Evolutionary conservation across 106 monocot species (phyloP).

Genomic region (Dioscorea zingiberensis): DNA sequence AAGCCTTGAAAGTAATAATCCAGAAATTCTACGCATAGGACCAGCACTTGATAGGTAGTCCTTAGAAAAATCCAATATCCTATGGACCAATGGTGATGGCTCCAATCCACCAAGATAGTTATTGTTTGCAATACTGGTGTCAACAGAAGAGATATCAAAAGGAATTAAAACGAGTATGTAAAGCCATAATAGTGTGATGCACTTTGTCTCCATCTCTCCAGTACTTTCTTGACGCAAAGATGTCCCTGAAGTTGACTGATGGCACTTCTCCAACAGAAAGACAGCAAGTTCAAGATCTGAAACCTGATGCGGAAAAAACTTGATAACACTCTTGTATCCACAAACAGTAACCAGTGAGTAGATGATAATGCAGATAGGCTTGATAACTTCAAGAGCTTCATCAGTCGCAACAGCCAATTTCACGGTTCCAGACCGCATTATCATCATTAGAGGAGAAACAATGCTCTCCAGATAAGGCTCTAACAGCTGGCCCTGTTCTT

Average conservation of each 20-base stretch:
- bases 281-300: constrained; percentile 93
- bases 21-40: constrained; percentile 91
- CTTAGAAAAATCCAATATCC: constrained; percentile 81
- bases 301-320: constrained; percentile 95
- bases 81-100: constrained; percentile 65
- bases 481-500: constrained; percentile 91
- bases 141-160: constrained; percentile 90
- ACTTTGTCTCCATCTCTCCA: constrained; percentile 97
- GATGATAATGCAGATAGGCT: constrained; percentile 79
- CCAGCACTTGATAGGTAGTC: constrained; percentile 89
- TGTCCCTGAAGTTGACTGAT: constrained; percentile 30
- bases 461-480: constrained; percentile 89
- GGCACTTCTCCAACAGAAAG: constrained; percentile 68
- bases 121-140: constrained; percentile 55
- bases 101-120: constrained; percentile 15
- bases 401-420: constrained; percentile 21
- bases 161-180: constrained; percentile 96
- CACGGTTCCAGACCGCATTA: constrained; percentile 55
- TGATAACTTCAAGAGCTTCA: constrained; percentile 52
- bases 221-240: constrained; percentile 87
- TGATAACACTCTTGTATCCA: constrained; percentile 89
- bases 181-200: constrained; percentile 87
- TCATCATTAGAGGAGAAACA: constrained; percentile 68
- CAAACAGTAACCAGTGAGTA: constrained; percentile 81
- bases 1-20: constrained; percentile 85